Evolutionary conservation across 2,329 filamentous ascomycete species (phyloP), one percentile per base, ranked within the genome.

Genomic region (Fusarium sp.): DNA sequence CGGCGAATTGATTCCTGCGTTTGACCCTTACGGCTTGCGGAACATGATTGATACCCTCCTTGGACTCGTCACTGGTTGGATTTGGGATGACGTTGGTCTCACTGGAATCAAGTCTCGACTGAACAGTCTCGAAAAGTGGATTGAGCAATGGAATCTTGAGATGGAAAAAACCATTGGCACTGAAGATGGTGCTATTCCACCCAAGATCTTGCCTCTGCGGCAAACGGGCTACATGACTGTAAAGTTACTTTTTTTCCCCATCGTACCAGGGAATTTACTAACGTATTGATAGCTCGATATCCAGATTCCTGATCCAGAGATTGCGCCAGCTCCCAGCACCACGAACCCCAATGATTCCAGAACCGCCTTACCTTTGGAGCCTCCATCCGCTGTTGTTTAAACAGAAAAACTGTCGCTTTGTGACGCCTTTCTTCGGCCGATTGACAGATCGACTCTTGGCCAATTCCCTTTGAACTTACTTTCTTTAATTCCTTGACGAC

Each of bases 61-160:
- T 75, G 95, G 95, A 5, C 85, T 97, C 9, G 82, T 95, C 38
- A 98, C 96, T 1, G 93, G 95, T 28, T 99, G 95, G 93, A 78
- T 98, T 38, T 98, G 95, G 94, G 96, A 99, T 66, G 95, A 98
- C 79, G 77, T 95, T 28, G 95, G 95, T 4, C 83, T 94, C 39
- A 93, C 93, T 7, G 90, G 88, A 14, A 88, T 92, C 66, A 98
- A 98, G 84, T 85, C 86, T 28, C 88, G 91, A 61, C 81, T 97
- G 50, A 88, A 86, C 61, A 86, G 84, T 15, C 83, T 98, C 24
- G 96, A 99, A 82, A 82, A 81, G 41, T 97, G 93, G 91, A 88
- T 99, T 60, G 93, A 97, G 72, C 87, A 90, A 66, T 98, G 95
- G 95, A 99, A 99, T 80, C 79, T 81, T 14, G 89, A 93, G 70